Percentiles rank a stretch among this genome's conserved stretches.
phyloP scores from a whole-genome alignment of 106 monocot species.

The Dactylorhiza incarnata region DNA sequence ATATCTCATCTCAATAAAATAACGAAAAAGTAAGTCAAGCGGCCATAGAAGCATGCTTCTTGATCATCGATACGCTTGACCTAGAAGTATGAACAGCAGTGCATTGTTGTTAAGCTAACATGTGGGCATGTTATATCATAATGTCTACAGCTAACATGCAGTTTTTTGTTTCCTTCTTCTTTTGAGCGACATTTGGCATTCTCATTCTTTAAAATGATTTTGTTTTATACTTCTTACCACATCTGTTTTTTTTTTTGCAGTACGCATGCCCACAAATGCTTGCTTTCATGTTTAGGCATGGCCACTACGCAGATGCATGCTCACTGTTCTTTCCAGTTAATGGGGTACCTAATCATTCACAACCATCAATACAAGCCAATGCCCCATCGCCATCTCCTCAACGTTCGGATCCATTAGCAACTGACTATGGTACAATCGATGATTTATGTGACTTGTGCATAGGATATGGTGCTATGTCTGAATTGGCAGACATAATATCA shows the following conservation, averaged over 20 bases:
- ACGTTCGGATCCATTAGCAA: constrained; percentile 67
- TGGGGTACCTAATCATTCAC: constrained; percentile 36
- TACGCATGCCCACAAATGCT: constrained; percentile 77
- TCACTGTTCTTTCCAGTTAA: constrained; percentile 68
- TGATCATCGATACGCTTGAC: not conserved
- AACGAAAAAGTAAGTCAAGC: not conserved
- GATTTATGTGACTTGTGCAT: constrained; percentile 85
- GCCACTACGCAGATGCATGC: constrained; percentile 85
- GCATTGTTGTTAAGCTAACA: not conserved
- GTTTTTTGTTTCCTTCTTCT: too few relatives aligned
- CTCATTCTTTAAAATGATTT: constrained; percentile 6
- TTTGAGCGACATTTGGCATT: not conserved
- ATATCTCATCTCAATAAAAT: not conserved
- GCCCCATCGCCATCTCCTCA: constrained; percentile 43
- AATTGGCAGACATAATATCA: constrained; percentile 52
- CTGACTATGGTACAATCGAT: constrained; percentile 92
- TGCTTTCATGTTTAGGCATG: constrained; percentile 93
- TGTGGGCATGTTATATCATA: not conserved
- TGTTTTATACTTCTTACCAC: constrained; percentile 1
- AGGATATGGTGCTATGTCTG: constrained; percentile 70
- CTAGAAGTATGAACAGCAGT: not conserved
- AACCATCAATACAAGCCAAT: constrained; percentile 24
- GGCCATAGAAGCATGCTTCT: not conserved
- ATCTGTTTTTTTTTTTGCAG: constrained; percentile 29
- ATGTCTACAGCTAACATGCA: too few relatives aligned